Conservation (phyloP, 768 basidiomycete genomes). For the Trichaptum fuscoviolaceum region DNA sequence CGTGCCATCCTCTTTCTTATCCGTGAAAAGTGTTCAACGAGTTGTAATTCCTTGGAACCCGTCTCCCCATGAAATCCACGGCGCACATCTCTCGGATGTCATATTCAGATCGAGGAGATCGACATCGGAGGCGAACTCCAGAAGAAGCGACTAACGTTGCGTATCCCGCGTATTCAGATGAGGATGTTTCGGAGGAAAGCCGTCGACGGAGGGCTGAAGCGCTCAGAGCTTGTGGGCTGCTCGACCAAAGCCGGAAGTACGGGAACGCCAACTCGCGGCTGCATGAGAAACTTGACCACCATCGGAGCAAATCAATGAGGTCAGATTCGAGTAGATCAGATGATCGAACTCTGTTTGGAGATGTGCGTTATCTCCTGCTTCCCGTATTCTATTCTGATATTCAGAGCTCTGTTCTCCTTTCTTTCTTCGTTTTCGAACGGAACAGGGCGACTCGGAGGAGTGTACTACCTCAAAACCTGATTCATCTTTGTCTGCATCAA, state of each 20-base stretch:
- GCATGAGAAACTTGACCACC: neutral
- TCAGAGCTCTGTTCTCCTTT: too few relatives aligned
- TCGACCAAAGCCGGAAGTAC: neutral
- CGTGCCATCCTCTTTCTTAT: too few relatives aligned
- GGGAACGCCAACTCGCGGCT: neutral
- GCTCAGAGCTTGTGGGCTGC: neutral
- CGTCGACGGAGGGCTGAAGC: neutral
- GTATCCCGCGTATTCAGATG: neutral
- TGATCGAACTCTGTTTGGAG: neutral
- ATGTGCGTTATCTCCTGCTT: neutral
- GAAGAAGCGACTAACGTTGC: neutral
- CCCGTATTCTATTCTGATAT: neutral
- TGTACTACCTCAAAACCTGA: too few relatives aligned
- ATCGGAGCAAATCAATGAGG: neutral
- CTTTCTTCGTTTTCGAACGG: too few relatives aligned
- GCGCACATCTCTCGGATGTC: neutral
- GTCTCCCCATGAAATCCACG: neutral
- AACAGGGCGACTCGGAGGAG: too few relatives aligned
- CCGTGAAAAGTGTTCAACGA: too few relatives aligned
- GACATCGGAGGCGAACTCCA: neutral
- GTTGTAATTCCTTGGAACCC: too few relatives aligned
- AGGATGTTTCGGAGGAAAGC: neutral
- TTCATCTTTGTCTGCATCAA: neutral
- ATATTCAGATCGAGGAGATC: neutral
- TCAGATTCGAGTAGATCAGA: neutral